Base-by-base conservation (phyloP, 257 asterid genomes). In the Mitragyna speciosa region DNA sequence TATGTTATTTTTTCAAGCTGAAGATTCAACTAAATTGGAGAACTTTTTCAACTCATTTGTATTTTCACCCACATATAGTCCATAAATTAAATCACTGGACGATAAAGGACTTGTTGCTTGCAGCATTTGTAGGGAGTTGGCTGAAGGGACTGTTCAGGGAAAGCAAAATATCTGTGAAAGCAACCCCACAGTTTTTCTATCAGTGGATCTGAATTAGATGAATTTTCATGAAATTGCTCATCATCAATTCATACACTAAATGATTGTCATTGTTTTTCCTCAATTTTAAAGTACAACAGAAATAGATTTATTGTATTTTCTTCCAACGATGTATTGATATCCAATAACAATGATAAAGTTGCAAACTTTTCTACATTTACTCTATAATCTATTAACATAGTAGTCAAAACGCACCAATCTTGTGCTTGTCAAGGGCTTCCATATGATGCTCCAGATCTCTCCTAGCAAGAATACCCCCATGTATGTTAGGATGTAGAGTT, bases 391-490 rank as follows among this genome's bases (percentile, higher is more conserved):
- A 36, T 36, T 39, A n/a, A 20, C 11, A 45, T 24, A 70, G 2
- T 69, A 68, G 71, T 48, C 70, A 54, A 47, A 63, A 77, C 92
- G 77, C 82, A 96, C 99, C 91, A 63, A 96, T 96, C 76, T 94
- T 92, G 83, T 94, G 96, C 65, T 85, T 85, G 82, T 87, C 89
- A 68, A 96, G 92, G 80, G 97, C 90, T 88, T 89, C 90, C 98
- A 94, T 91, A 90, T 96, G 99, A 90, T 92, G 96, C 75, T 90
- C 81, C 86, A 88, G 91, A 87, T 96, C 97, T 82, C 98, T 90
- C 89, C 97, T 89, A 77, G 98, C 99, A 84, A 96, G 97, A 84
- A 96, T 96, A 71, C 97, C 99, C 81, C 99, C 98, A 81, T 96
- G 98, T 80, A 94, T 84, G 79, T 81, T 87, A 33, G 99, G 99